phyloP scores from a whole-genome alignment of 2,329 filamentous ascomycete species.

The Diaporthe citriasiana region DNA sequence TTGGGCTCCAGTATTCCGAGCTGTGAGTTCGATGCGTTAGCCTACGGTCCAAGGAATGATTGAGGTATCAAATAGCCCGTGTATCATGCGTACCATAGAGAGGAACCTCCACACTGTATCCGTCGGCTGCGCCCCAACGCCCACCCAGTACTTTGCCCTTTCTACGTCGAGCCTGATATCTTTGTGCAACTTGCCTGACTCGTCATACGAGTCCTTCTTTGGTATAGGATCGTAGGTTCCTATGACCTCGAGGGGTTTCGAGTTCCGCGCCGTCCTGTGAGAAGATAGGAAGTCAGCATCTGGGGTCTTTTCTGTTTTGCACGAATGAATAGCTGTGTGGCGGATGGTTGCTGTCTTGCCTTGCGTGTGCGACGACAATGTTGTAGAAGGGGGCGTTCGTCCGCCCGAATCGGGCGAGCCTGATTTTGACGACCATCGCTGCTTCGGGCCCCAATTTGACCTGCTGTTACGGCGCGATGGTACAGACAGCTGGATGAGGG shows the following conservation, averaged over 20 bases:
- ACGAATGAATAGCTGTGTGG: slow-evolving; percentile 44
- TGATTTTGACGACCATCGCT: slow-evolving; percentile 91
- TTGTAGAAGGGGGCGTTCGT: slow-evolving; percentile 95
- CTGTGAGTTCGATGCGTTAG: slow-evolving; percentile 43
- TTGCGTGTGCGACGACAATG: slow-evolving; percentile 93
- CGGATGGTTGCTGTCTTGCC: slow-evolving; percentile 64
- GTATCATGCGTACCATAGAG: slow-evolving; percentile 73
- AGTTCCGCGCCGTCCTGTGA: slow-evolving; percentile 84
- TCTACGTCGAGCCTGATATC: slow-evolving; percentile 88
- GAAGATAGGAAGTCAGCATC: not conserved
- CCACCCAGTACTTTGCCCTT: slow-evolving; percentile 94
- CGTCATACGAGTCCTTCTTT: slow-evolving; percentile 71
- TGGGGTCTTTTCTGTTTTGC: not conserved
- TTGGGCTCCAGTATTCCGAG: slow-evolving; percentile 57
- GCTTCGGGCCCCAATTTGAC: not conserved
- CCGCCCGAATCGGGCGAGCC: slow-evolving; percentile 93
- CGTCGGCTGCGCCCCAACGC: slow-evolving; percentile 94
- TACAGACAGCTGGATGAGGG: not conserved
- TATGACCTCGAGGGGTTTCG: slow-evolving; percentile 92
- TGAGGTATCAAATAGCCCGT: not conserved
- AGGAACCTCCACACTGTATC: slow-evolving; percentile 91
- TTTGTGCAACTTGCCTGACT: slow-evolving; percentile 82
- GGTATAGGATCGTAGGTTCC: slow-evolving; percentile 81
- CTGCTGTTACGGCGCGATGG: slow-evolving; percentile 6
- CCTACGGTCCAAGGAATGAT: not conserved